Conservation (phyloP, 1,284 basidiomycete species). For the Cryptococcus sp. region DNA sequence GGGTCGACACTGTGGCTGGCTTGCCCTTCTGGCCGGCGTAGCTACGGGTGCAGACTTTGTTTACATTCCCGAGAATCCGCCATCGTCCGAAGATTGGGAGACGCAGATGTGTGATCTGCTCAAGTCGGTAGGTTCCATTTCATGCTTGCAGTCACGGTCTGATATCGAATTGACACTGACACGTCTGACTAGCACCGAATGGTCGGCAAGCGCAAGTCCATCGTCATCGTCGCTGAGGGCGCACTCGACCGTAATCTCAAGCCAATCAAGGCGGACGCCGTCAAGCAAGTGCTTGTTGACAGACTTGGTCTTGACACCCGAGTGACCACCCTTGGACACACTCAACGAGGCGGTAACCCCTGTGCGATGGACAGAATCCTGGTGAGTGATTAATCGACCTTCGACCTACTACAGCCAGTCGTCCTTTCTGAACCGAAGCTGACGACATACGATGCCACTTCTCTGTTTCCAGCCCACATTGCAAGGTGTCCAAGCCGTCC, state of each 20-base stretch:
- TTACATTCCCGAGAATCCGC: slow-evolving; percentile 94
- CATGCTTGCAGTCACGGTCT: neutral
- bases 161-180: neutral
- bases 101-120: slow-evolving; percentile 89
- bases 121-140: slow-evolving; percentile 61
- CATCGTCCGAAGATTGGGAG: slow-evolving; percentile 78
- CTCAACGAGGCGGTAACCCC: slow-evolving; percentile 89
- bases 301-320: slow-evolving; percentile 90
- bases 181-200: slow-evolving; percentile 69
- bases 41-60: slow-evolving; percentile 95
- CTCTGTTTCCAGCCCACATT: slow-evolving; percentile 70
- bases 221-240: slow-evolving; percentile 97
- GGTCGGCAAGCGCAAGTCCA: slow-evolving; percentile 94
- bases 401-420: neutral
- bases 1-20: slow-evolving; percentile 98
- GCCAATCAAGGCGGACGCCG: slow-evolving; percentile 84
- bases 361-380: slow-evolving; percentile 91
- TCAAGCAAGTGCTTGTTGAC: slow-evolving; percentile 85
- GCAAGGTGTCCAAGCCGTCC: slow-evolving; percentile 91
- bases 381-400: slow-evolving; percentile 56
- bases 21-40: slow-evolving; percentile 89
- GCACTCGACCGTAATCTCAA: slow-evolving; percentile 85
- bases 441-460: too few species aligned
- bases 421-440: neutral
- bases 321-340: slow-evolving; percentile 98